Evolutionary conservation across 345 rosid genomes (phyloP).

Genomic region (Cardamine chenopodiifolia): DNA sequence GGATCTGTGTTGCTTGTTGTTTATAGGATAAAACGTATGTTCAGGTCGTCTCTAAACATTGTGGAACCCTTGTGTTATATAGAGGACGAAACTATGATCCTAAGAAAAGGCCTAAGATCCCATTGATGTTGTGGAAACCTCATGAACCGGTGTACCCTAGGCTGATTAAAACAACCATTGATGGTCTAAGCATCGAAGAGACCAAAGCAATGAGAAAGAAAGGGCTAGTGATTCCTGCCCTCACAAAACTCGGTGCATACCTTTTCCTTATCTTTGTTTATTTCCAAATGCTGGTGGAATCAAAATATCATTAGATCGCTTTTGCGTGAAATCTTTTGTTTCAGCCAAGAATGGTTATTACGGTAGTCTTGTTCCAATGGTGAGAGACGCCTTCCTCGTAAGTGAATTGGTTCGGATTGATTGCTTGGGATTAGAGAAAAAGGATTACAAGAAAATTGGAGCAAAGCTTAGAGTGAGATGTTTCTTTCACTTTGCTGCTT

Average conservation of each 20-base stretch:
- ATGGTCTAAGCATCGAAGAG: constrained; percentile 77
- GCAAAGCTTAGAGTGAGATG: constrained; percentile 78
- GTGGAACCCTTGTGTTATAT: constrained; percentile 71
- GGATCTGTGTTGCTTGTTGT: background rate
- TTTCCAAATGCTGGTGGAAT: constrained; percentile 4
- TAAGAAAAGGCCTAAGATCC: constrained; percentile 77
- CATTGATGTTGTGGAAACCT: constrained; percentile 94
- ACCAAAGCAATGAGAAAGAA: constrained; percentile 86
- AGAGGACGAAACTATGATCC: constrained; percentile 83
- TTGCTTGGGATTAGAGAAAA: constrained; percentile 79
- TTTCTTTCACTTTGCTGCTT: constrained; percentile 2
- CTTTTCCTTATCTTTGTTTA: constrained; percentile 15
- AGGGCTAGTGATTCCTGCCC: constrained; percentile 72
- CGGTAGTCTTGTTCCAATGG: constrained; percentile 88
- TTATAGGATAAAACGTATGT: constrained; percentile 56
- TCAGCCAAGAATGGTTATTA: constrained; percentile 93
- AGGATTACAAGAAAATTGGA: constrained; percentile 92
- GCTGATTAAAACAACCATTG: constrained; percentile 82
- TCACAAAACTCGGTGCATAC: constrained; percentile 71
- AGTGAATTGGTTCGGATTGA: constrained; percentile 77
- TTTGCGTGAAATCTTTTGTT: constrained; percentile 19
- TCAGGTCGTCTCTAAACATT: constrained; percentile 71
- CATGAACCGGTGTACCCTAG: constrained; percentile 88
- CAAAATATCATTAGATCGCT: background rate
- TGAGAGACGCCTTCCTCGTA: constrained; percentile 83